Base-by-base conservation (phyloP, 192 early-diverging fungal genomes). In the Dispira parvispora region DNA sequence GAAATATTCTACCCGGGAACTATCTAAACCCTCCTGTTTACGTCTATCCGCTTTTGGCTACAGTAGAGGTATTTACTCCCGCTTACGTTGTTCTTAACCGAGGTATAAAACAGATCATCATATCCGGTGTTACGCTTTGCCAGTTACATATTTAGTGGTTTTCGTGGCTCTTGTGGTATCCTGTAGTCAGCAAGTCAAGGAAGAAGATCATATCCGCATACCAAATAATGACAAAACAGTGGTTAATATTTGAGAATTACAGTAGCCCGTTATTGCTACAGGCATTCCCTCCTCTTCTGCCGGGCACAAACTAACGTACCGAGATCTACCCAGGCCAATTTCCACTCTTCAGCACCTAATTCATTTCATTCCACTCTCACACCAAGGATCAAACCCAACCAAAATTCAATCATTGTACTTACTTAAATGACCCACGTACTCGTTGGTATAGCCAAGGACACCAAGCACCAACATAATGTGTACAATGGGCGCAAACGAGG, bases 161-260 rank as follows among this genome's bases (percentile, higher is more conserved):
- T 70, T 83, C 84, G 60, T 79, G 82, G 73, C 80, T 83, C 84
- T 86, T 88, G 84, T 88, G 86, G 81, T 86, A 80, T 80, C 77
- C 79, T 80, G 32, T 38, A 38, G 32, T 1, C 32, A 38, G 32
- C 32, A 38, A 1, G 32, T 4, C 32, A 38, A 38, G 32, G 32
- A 38, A 38, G 32, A 6, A 38, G 32, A 18, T 46, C 45, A 64
- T n/a, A 58, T 54, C 2, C 50, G 46, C 4, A 47, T 38, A 26
- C 4, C 26, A 23, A 26, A 11, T 43, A 38, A 52, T 43, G 25
- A 46, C 52, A 46, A 18, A 21, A 13, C 53, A 23, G 52, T 26
- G 26, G 8, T 52, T 64, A 56, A 49, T 58, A 67, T 32, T 68
- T 25, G 66, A 61, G 43, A 43, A 16, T 43, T 13, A 38, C 12